Conservation (phyloP, 108 stramenopile species). For the Fragilariopsis cylindrus region DNA sequence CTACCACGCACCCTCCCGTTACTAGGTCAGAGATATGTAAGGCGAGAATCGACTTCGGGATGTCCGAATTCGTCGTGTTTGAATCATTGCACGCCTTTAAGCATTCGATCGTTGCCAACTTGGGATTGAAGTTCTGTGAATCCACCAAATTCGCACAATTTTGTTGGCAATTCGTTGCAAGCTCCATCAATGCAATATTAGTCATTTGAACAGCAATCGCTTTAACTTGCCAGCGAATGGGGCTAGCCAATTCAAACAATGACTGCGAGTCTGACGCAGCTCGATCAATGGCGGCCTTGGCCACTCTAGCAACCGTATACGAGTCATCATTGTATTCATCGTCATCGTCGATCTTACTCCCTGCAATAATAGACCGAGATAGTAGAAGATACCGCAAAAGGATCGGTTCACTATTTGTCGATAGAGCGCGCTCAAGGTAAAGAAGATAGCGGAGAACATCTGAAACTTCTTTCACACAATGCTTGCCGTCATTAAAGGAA, state of each 20-base stretch:
- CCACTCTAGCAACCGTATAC: slow-evolving; percentile 37
- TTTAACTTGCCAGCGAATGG: slow-evolving; percentile 71
- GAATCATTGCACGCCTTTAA: slow-evolving; percentile 31
- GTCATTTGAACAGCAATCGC: slow-evolving; percentile 43
- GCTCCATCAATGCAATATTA: slow-evolving; percentile 41
- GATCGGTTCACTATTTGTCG: slow-evolving; percentile 9
- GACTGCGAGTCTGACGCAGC: slow-evolving; percentile 38
- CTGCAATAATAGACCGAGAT: slow-evolving; percentile 48
- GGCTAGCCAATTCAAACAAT: slow-evolving; percentile 38
- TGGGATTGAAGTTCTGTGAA: slow-evolving; percentile 48
- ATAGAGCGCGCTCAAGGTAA: slow-evolving; percentile 16
- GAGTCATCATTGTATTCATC: slow-evolving; percentile 15
- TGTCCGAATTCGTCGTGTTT: background rate
- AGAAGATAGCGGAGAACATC: slow-evolving; percentile 17
- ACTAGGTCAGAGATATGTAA: slow-evolving; percentile 64
- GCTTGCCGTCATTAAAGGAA: background rate
- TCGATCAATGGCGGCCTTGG: slow-evolving; percentile 32
- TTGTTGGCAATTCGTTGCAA: slow-evolving; percentile 25
- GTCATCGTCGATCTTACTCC: slow-evolving; percentile 25
- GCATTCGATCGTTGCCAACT: slow-evolving; percentile 42
- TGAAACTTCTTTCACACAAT: slow-evolving; percentile 11
- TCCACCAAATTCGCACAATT: slow-evolving; percentile 17
- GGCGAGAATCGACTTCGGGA: slow-evolving; percentile 38
- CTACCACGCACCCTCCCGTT: slow-evolving; percentile 55
- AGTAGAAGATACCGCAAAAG: slow-evolving; percentile 61